Base-by-base conservation (phyloP, 352 stramenopile species). In the Pythium brassicae region DNA sequence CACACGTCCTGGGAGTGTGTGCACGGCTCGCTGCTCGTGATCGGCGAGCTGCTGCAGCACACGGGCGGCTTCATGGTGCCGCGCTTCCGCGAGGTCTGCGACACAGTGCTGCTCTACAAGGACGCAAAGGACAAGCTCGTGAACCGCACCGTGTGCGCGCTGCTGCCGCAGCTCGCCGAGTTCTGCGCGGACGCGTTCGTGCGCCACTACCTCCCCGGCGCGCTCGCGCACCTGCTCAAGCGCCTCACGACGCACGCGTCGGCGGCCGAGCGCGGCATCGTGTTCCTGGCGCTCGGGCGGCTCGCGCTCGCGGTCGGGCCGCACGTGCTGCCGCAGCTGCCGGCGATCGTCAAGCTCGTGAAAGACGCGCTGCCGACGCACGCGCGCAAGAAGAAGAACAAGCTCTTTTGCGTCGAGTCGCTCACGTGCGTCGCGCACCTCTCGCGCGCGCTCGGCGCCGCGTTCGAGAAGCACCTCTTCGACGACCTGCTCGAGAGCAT, bases 11-110 rank as follows among this genome's bases (percentile, higher is more conserved):
- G 82, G 83, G 83, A 91, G 49, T 83, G 74, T 37, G 80, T 92
- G 0, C 97, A 99, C 65, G 97, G 97, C 12, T 98, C 95, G 8
- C 71, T 99, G 22, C 71, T 99, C 1, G 90, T 97, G 10, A 91
- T 99, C 23, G 83, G 85, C 27, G 92, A 98, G 52, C 83, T 99
- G 57, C 75, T 99, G 29, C 76, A 96, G 11, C 89, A 98, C 64
- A 97, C 96, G 5, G 83, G 93, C 2, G 70, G 83, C n/a, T 99
- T 99, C 66, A 98, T 99, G 84, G 74, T 98, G 29, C 96, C 97
- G 9, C 83, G 97, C 7, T 99, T 98, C 66, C 92, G 96, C 53
- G 94, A 98, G 80, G 81, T 98, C 20, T 98, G 96, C 53, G 77
- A 93, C 45, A 97, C 90, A 7, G 92, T 99, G 2, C 61, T 99